phyloP scores from a whole-genome alignment of 2,329 filamentous ascomycete genomes.

The Colletotrichum higginsianum region DNA sequence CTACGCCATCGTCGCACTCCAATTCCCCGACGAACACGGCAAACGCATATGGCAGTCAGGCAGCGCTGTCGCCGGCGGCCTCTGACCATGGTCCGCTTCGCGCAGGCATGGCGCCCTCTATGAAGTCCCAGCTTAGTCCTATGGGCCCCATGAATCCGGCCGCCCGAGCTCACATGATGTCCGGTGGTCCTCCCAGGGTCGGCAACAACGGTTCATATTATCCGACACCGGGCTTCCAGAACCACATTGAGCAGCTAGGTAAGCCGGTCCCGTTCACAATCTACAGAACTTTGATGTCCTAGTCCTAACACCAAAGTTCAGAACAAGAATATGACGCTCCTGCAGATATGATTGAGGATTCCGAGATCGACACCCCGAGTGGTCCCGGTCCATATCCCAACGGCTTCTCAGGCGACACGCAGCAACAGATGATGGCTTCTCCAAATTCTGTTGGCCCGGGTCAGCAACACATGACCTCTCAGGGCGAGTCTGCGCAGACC shows the following conservation, averaged over 20 bases:
- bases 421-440: slow-evolving; percentile 59
- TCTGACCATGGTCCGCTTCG: slow-evolving; percentile 66
- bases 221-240: slow-evolving; percentile 86
- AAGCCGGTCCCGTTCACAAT: slow-evolving; percentile 69
- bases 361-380: slow-evolving; percentile 77
- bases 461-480: slow-evolving; percentile 51
- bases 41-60: slow-evolving; percentile 56
- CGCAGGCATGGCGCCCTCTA: slow-evolving; percentile 52
- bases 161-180: slow-evolving; percentile 53
- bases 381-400: slow-evolving; percentile 77
- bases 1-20: slow-evolving; percentile 85
- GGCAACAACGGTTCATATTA: slow-evolving; percentile 75
- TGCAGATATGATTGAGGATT: slow-evolving; percentile 89
- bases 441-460: slow-evolving; percentile 54
- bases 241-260: slow-evolving; percentile 96
- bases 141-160: slow-evolving; percentile 51
- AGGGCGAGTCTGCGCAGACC: slow-evolving; percentile 53
- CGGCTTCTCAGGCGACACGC: slow-evolving; percentile 64
- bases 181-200: slow-evolving; percentile 52
- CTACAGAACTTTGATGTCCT: slow-evolving; percentile 75
- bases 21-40: slow-evolving; percentile 68
- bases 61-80: slow-evolving; percentile 60
- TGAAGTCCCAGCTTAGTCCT: slow-evolving; percentile 58
- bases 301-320: slow-evolving; percentile 78
- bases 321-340: slow-evolving; percentile 98